These are phyloP conservation scores for Gliomastix tumulicola DNA, from an alignment of 2,329 filamentous ascomycete genomes.

Conservation along the genomic window DNA sequence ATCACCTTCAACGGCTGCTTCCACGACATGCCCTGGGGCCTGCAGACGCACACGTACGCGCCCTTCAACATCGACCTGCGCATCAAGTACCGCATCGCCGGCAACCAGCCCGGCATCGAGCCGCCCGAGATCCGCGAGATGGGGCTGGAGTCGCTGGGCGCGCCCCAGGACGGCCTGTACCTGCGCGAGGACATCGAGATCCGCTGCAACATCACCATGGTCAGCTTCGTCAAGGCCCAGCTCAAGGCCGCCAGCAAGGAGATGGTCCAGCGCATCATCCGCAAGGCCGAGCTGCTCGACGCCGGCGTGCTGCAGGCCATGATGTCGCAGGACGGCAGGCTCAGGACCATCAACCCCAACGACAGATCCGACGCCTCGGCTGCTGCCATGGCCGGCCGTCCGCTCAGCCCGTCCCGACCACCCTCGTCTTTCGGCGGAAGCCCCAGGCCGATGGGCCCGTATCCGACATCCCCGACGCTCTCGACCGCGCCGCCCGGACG, in stretches of 20 bases:
- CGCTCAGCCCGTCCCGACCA: no score
- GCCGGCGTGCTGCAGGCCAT: slow-evolving; percentile 59
- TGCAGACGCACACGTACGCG: slow-evolving; percentile 66
- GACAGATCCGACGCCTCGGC: slow-evolving; percentile 34
- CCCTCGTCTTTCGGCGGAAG: no score
- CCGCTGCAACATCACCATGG: slow-evolving; percentile 59
- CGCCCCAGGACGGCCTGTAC: slow-evolving; percentile 58
- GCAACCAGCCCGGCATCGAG: slow-evolving; percentile 62
- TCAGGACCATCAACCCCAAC: slow-evolving; percentile 52
- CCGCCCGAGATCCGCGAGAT: slow-evolving; percentile 55
- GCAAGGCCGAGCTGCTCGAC: slow-evolving; percentile 64
- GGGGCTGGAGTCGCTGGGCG: slow-evolving; percentile 49
- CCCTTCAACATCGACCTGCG: slow-evolving; percentile 60
- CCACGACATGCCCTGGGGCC: slow-evolving; percentile 64
- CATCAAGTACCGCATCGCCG: slow-evolving; percentile 61
- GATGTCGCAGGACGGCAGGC: slow-evolving; percentile 52
- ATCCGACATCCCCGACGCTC: no score
- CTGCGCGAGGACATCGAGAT: slow-evolving; percentile 66
- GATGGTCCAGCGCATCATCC: slow-evolving; percentile 62
- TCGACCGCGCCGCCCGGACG: no score
- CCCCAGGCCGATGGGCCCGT: no score
- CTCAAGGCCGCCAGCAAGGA: slow-evolving; percentile 59
- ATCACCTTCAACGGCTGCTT: slow-evolving; percentile 67
- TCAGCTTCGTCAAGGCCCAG: slow-evolving; percentile 59
- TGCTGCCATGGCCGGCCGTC: slow-evolving; percentile 2